Conservation (phyloP, 768 basidiomycete genomes). For the Macrolepiota dolichaula region DNA sequence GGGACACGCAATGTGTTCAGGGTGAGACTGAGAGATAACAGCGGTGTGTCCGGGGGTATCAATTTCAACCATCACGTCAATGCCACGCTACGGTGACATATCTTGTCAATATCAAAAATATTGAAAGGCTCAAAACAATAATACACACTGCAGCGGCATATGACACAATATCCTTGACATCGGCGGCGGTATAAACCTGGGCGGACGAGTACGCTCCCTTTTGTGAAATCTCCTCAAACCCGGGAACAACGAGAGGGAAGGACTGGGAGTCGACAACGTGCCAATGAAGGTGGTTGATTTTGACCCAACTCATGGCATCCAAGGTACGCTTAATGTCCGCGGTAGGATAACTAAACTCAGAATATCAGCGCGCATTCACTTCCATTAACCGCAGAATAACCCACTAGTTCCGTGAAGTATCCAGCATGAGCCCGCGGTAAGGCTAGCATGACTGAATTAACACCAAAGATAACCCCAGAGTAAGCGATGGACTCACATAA, state of each 20-base stretch:
- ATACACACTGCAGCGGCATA: slow-evolving; percentile 69
- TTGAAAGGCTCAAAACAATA: not conserved
- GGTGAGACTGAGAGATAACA: slow-evolving; percentile 59
- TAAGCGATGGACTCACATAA: slow-evolving; percentile 44
- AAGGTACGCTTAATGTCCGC: slow-evolving; percentile 63
- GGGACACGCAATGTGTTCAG: slow-evolving; percentile 73
- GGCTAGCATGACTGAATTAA: slow-evolving; percentile 35
- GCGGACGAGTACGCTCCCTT: slow-evolving; percentile 65
- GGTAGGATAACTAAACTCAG: slow-evolving; percentile 49
- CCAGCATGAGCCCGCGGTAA: slow-evolving; percentile 76
- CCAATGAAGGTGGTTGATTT: slow-evolving; percentile 84
- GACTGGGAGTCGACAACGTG: slow-evolving; percentile 81
- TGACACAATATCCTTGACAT: slow-evolving; percentile 56
- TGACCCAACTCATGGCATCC: slow-evolving; percentile 78
- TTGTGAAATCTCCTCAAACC: slow-evolving; percentile 54
- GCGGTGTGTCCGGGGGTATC: slow-evolving; percentile 87
- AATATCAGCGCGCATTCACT: not conserved
- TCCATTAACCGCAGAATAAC: slow-evolving; percentile 15
- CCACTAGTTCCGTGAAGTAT: slow-evolving; percentile 75
- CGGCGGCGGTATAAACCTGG: slow-evolving; percentile 48
- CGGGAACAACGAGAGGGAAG: slow-evolving; percentile 68
- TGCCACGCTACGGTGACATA: slow-evolving; percentile 48
- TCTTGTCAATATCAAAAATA: not conserved
- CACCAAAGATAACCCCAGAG: not conserved
- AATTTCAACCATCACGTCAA: slow-evolving; percentile 73